Conservation (phyloP, 1,284 basidiomycete genomes). For the Porodaedalea pini region DNA sequence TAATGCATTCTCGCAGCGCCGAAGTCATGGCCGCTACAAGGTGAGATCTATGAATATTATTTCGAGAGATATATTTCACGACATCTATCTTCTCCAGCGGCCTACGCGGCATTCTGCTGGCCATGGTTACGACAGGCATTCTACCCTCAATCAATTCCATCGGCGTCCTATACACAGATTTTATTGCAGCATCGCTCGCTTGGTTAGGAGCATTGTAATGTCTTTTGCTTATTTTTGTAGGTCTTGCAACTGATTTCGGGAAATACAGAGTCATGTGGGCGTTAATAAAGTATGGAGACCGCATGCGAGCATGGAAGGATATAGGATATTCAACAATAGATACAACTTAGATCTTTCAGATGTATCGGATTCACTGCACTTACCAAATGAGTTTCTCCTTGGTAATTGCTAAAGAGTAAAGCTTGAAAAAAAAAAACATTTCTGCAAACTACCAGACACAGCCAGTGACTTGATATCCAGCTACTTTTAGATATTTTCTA, state of each 20-base stretch:
- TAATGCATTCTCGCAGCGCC: slow-evolving; percentile 48
- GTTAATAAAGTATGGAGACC: slow-evolving; percentile 43
- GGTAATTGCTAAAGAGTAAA: too few species aligned
- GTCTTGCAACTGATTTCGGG: not conserved
- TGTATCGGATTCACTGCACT: too few species aligned
- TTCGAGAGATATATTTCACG: not conserved
- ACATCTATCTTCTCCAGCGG: slow-evolving; percentile 31
- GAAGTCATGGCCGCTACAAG: slow-evolving; percentile 46
- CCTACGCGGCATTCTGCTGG: slow-evolving; percentile 35
- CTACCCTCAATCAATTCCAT: slow-evolving; percentile 36
- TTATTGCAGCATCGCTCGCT: slow-evolving; percentile 30
- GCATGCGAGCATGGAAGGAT: slow-evolving; percentile 45
- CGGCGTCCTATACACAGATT: slow-evolving; percentile 37
- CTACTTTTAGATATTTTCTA: too few species aligned
- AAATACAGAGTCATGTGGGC: slow-evolving; percentile 36
- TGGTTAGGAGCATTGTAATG: slow-evolving; percentile 24
- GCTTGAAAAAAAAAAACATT: too few species aligned
- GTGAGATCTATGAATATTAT: slow-evolving; percentile 29
- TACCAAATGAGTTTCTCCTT: too few species aligned
- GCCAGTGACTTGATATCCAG: too few species aligned
- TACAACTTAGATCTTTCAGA: not conserved
- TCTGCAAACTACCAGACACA: too few species aligned
- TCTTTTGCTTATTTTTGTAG: not conserved
- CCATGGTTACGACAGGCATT: slow-evolving; percentile 30
- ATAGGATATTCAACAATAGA: slow-evolving; percentile 33